These are phyloP conservation scores for Penicillium ochrochloron DNA, from an alignment of 495 filamentous ascomycete species.

Conservation along the genomic window DNA sequence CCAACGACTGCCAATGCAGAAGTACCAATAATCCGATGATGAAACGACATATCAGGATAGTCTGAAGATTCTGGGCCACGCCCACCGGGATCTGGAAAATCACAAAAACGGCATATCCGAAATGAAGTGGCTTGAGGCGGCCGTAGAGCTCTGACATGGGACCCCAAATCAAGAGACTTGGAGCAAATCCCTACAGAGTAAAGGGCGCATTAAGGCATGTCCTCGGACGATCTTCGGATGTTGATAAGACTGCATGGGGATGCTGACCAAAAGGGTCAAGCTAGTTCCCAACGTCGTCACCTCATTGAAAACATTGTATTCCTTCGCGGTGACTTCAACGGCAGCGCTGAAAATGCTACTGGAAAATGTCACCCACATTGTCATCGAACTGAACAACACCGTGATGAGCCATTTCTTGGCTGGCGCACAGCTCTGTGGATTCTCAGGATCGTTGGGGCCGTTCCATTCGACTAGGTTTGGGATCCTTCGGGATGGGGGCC, in stretches of 20 bases:
- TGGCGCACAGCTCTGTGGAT: conserved; percentile 62
- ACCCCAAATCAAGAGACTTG: conserved; percentile 56
- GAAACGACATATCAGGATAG: conserved; percentile 61
- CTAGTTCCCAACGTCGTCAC: conserved; percentile 52
- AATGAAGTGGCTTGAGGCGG: conserved; percentile 57
- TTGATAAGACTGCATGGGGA: background rate
- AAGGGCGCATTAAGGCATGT: background rate
- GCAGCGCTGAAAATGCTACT: conserved; percentile 54
- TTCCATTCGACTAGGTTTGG: conserved; percentile 2
- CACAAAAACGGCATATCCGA: conserved; percentile 53
- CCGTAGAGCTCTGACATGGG: conserved; percentile 81
- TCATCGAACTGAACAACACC: conserved; percentile 53
- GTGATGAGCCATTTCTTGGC: conserved; percentile 66
- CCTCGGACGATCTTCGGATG: background rate
- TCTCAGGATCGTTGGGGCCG: conserved; percentile 52
- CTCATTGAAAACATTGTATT: conserved; percentile 48
- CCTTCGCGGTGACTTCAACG: conserved; percentile 35
- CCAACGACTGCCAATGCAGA: conserved; percentile 59
- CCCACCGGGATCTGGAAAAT: conserved; percentile 62
- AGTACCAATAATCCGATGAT: conserved; percentile 59
- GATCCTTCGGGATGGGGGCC: conserved; percentile 6
- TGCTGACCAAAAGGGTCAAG: conserved; percentile 45
- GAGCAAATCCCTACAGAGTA: conserved; percentile 28
- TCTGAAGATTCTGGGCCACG: conserved; percentile 55
- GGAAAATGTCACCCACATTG: conserved; percentile 53